Base-by-base conservation (phyloP, 176 grass and related monocot genomes). In the Bonia amplexicaulis region DNA sequence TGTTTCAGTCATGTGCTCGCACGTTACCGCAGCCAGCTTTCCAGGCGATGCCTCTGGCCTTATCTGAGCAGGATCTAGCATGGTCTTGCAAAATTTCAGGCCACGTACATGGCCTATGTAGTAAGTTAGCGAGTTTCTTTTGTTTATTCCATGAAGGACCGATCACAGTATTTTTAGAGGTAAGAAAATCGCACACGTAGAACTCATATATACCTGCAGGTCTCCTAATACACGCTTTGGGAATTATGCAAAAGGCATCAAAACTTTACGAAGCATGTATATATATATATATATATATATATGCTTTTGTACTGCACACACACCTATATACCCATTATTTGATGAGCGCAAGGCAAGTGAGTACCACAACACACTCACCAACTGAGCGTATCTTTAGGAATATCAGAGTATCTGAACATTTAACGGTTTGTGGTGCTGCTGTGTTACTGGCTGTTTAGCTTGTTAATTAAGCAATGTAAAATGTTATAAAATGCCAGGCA, bases 1-100 rank as follows among this genome's bases (percentile, higher is more conserved):
- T n/a, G 51, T 25, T 77, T 68, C 40, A 9, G 49, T 83, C 89
- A 90, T 84, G 89, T 87, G 80, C 68, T 7, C 41, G 74, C 89
- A 90, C 68, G 89, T 87, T 84, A 35, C 59, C 22, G 19, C 46
- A 11, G 17, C 42, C 68, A 26, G 60, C 69, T 84, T 87, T 90
- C 12, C 74, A 84, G 74, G 80, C 68, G 57, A 74, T 27, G 41
- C 76, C 57, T 15, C 48, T 79, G 89, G 51, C 69, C 89, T 76
- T 80, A 75, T 90, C 75, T 80, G 42, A 87, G n/a, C n/a, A n/a
- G n/a, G 64, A 54, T 79, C 80, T 67, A 87, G 78, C 55, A 17
- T 68, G 27, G 7, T 49, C 49, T 10, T 45, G 6, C 29, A 55
- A 3, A 20, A 2, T n/a, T 4, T 0, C 53, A 26, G 22, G 67